Conservation (phyloP, 179 eudicot species). For the Actinidia polygama region DNA sequence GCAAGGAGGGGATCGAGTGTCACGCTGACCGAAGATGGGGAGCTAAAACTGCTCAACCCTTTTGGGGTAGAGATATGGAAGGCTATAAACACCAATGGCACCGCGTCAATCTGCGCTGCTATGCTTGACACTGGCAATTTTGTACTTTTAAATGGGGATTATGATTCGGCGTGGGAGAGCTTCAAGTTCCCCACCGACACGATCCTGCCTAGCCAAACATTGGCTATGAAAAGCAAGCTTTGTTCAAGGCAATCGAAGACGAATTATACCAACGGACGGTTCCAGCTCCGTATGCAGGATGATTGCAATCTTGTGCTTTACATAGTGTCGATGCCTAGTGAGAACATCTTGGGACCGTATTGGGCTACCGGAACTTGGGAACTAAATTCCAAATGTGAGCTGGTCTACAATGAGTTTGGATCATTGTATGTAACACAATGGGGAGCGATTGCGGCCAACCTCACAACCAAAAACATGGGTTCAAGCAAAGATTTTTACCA, state of each 20-base stretch:
- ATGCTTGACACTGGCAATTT: constrained; percentile 28
- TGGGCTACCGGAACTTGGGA: no score
- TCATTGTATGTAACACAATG: background rate
- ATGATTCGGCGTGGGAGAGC: constrained; percentile 21
- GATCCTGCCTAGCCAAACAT: constrained; percentile 17
- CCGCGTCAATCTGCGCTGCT: background rate
- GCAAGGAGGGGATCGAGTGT: constrained; percentile 24
- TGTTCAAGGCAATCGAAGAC: background rate
- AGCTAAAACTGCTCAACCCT: background rate
- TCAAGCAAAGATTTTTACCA: constrained; percentile 2
- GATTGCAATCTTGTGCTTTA: background rate
- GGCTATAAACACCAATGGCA: background rate
- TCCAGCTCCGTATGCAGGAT: constrained; percentile 1
- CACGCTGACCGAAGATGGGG: constrained; percentile 10
- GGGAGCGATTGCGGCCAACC: background rate
- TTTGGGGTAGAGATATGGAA: constrained; percentile 9
- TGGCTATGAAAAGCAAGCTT: background rate
- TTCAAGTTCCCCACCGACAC: constrained; percentile 28
- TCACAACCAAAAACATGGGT: background rate
- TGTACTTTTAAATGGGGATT: constrained; percentile 6
- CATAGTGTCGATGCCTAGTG: background rate
- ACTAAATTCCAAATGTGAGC: background rate
- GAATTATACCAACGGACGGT: constrained; percentile 21
- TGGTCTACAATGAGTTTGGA: background rate
- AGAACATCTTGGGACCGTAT: no score